Conservation (phyloP, 805 yeast genomes). For the Torulaspora quercuum region DNA sequence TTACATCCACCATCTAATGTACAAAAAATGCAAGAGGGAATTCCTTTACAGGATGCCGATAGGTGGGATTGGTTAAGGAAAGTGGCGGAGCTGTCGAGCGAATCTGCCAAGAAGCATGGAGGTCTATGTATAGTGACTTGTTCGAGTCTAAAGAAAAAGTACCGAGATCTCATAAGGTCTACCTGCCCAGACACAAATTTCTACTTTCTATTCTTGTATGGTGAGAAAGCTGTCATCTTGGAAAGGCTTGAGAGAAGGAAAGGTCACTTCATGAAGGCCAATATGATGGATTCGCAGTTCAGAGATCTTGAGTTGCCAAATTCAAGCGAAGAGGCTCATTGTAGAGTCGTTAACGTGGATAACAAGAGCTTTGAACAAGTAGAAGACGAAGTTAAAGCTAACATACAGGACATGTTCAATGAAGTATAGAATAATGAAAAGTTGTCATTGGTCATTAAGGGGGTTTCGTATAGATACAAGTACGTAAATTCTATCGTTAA, state of each 20-base stretch:
- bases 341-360: constrained; percentile 34
- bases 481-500: constrained; percentile 3
- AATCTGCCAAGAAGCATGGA: constrained; percentile 37
- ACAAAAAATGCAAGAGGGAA: constrained; percentile 76
- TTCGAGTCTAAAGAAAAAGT: constrained; percentile 73
- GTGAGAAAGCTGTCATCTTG: constrained; percentile 57
- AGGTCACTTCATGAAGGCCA: constrained; percentile 82
- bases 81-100: constrained; percentile 44
- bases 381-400: constrained; percentile 20
- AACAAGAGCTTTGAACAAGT: constrained; percentile 24
- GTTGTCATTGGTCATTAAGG: constrained; percentile 4
- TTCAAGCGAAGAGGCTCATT: constrained; percentile 35
- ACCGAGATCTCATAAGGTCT: constrained; percentile 58
- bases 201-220: constrained; percentile 63
- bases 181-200: constrained; percentile 40
- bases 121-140: constrained; percentile 62
- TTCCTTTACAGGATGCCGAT: constrained; percentile 84
- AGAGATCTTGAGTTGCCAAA: constrained; percentile 69
- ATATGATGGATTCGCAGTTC: constrained; percentile 79
- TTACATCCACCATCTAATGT: constrained; percentile 72
- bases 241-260: constrained; percentile 60
- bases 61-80: constrained; percentile 82
- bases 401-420: constrained; percentile 6
- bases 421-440: background rate
- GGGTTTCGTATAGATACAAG: constrained; percentile 10